phyloP scores from a whole-genome alignment of 116 monocot genomes.

The Phalaenopsis hybrid region DNA sequence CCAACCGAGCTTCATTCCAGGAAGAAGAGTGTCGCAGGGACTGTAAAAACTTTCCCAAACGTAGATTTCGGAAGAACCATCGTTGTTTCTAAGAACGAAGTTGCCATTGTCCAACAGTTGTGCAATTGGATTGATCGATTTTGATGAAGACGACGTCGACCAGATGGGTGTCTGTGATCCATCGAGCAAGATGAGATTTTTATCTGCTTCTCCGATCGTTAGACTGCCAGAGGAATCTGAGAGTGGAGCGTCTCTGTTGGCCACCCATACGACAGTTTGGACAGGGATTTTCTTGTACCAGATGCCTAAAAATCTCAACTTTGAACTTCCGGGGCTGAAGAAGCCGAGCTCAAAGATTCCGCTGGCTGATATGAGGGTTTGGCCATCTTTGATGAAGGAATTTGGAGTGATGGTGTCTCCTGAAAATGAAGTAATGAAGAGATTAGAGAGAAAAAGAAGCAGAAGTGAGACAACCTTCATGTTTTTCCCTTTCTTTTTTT shows the following conservation, averaged over 20 bases:
- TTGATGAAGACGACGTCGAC: no score
- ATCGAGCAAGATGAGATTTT: no score
- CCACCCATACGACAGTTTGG: conserved; percentile 29
- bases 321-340: conserved; percentile 23
- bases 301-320: conserved; percentile 27
- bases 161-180: no score
- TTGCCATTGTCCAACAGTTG: conserved; percentile 16
- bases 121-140: conserved; percentile 1
- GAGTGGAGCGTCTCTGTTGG: conserved; percentile 17
- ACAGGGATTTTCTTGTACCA: conserved; percentile 22
- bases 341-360: conserved; percentile 32
- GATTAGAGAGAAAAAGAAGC: no score
- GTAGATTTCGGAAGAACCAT: background rate
- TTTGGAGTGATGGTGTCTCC: no score
- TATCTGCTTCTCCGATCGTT: background rate
- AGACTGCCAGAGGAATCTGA: conserved; percentile 5
- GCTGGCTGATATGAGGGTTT: conserved; percentile 23
- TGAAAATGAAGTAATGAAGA: no score
- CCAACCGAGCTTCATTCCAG: conserved; percentile 37
- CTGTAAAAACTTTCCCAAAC: conserved; percentile 5
- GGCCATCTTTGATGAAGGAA: conserved; percentile 10
- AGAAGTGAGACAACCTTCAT: no score
- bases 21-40: conserved; percentile 13
- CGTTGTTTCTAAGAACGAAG: background rate
- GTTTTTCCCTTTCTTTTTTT: no score